Conservation (phyloP, 208 protist genomes). For the Leptomonas seymouri region DNA sequence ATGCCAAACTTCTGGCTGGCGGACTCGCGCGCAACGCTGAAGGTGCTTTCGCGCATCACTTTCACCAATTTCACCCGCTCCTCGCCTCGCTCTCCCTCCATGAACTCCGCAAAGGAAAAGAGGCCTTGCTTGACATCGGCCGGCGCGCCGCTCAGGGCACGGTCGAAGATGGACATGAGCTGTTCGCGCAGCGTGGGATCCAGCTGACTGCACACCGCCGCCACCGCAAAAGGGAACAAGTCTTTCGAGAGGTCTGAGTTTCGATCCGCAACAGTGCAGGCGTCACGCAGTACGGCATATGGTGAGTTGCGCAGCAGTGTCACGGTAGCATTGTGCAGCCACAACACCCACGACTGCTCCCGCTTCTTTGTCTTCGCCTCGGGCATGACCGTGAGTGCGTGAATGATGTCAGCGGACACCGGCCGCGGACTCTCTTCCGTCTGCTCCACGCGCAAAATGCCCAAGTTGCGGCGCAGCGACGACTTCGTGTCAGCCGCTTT, state of each 20-base stretch:
- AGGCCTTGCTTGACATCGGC: slow-evolving; percentile 82
- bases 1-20: slow-evolving; percentile 85
- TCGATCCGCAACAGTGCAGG: slow-evolving; percentile 50
- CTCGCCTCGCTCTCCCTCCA: slow-evolving; percentile 80
- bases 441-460: slow-evolving; percentile 85
- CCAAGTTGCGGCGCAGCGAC: slow-evolving; percentile 77
- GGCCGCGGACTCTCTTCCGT: slow-evolving; percentile 40
- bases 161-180: slow-evolving; percentile 79
- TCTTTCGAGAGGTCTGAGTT: slow-evolving; percentile 83
- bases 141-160: slow-evolving; percentile 63
- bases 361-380: slow-evolving; percentile 78
- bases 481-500: slow-evolving; percentile 85
- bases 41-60: slow-evolving; percentile 45
- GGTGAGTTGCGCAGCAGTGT: slow-evolving; percentile 77
- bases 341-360: slow-evolving; percentile 91
- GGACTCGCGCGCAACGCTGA: slow-evolving; percentile 59
- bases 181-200: slow-evolving; percentile 37
- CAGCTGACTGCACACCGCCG: slow-evolving; percentile 64
- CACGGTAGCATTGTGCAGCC: slow-evolving; percentile 84
- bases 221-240: slow-evolving; percentile 85
- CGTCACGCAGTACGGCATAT: slow-evolving; percentile 72
- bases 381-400: slow-evolving; percentile 68
- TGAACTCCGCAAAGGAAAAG: slow-evolving; percentile 86
- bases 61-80: slow-evolving; percentile 50
- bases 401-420: slow-evolving; percentile 55